Conservation (phyloP, 2,329 filamentous ascomycete genomes). For the Orbilia oligospora region DNA sequence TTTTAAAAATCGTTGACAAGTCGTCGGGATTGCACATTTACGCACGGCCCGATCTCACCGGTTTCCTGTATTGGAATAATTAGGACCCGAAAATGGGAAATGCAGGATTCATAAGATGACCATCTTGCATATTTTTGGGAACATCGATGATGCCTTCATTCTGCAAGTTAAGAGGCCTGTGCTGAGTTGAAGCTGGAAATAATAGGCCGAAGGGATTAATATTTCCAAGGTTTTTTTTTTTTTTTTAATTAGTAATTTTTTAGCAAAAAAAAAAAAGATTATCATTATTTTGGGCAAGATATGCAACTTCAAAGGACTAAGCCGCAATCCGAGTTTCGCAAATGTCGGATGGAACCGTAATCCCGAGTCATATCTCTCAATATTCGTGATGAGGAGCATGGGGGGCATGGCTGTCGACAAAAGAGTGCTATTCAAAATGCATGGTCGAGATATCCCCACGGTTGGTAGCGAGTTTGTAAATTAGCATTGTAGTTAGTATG, state of each 20-base stretch:
- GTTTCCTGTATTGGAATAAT: conserved; percentile 31
- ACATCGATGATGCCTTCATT: conserved; percentile 22
- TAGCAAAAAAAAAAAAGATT: too few relatives aligned
- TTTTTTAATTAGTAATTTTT: too few relatives aligned
- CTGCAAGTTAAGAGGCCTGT: neutral
- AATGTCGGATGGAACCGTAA: neutral
- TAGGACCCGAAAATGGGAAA: neutral
- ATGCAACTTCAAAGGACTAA: conserved; percentile 5
- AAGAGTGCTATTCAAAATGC: conserved; percentile 5
- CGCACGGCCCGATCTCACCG: conserved; percentile 26
- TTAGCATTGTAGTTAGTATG: conserved; percentile 11
- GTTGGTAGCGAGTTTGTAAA: neutral
- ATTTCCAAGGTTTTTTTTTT: neutral
- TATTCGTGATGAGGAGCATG: neutral
- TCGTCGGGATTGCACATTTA: neutral
- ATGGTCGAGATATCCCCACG: conserved; percentile 21
- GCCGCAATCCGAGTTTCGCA: neutral
- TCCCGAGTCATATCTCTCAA: neutral
- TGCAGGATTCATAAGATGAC: conserved; percentile 1
- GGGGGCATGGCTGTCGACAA: neutral
- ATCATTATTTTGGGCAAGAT: too few relatives aligned
- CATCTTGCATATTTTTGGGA: conserved; percentile 18
- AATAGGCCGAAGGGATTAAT: conserved; percentile 15
- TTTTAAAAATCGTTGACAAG: conserved; percentile 6
- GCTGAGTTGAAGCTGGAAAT: conserved; percentile 15